Evolutionary conservation across 257 asterid species (phyloP).

Genomic region (Solanum sitiens): DNA sequence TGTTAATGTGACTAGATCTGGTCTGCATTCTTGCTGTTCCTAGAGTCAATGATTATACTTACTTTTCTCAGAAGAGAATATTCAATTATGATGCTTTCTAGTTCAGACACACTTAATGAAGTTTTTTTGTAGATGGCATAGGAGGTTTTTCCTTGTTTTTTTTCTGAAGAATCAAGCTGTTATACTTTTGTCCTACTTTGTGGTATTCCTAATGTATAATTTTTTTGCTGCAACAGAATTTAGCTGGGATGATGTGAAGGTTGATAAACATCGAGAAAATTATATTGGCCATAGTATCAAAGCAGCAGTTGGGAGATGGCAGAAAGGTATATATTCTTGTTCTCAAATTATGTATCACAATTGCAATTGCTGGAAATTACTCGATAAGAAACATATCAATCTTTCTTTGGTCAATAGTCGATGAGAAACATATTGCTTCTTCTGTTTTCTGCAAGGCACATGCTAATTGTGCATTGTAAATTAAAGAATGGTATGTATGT

Average conservation of each 20-base stretch:
- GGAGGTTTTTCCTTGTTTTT: not conserved
- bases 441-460: not conserved
- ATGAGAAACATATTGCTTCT: not conserved
- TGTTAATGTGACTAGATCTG: not conserved
- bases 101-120: not conserved
- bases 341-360: not conserved
- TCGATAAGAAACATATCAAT: not conserved
- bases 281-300: constrained; percentile 91
- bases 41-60: no score
- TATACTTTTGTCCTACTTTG: not conserved
- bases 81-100: not conserved
- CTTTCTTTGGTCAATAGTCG: not conserved
- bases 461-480: not conserved
- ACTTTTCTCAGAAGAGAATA: no score
- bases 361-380: not conserved
- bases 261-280: constrained; percentile 88
- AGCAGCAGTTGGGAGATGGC: constrained; percentile 99
- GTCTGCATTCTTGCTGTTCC: not conserved
- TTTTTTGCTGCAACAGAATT: constrained; percentile 54
- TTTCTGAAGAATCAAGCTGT: not conserved
- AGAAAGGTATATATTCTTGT: constrained; percentile 51
- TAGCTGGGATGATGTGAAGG: constrained; percentile 96
- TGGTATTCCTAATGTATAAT: not conserved
- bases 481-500: not conserved
- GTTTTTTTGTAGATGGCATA: not conserved